Base-by-base conservation (phyloP, 306 rosid genomes). In the Pterocarpus santalinus region DNA sequence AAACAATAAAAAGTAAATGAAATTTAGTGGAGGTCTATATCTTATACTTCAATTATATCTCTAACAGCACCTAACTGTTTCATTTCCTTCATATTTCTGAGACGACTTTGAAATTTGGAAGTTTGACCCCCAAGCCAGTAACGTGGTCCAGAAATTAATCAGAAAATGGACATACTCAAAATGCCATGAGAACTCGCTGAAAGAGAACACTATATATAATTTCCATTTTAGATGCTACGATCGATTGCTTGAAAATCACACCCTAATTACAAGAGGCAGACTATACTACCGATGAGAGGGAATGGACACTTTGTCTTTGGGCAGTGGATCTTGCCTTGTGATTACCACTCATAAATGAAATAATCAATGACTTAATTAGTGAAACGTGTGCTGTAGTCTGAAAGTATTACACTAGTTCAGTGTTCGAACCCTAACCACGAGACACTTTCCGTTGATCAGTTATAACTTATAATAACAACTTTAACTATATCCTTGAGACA, bases 371-470 rank as follows among this genome's bases (percentile, higher is more conserved):
- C 15, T 63, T 33, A 62, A 13, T 62, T 22, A 64, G 30, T 11
- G 13, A 35, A 64, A 52, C 81, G 65, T 38, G 72, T 51, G 65
- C 51, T 11, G 3, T 51, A 51, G 2, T 51, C 16, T 51, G 14
- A 49, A 10, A 13, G 3, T 47, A 3, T 39, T 6, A 49, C 15
- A 1, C 2, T 49, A 3, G 17, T 15, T 67, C 75, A 53, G 67
- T 52, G 47, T 55, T 57, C 36, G 76, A 15, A 10, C 69, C 46
- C 61, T 57, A 57, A 41, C 47, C 34, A 41, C 34, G 63, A 32
- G 76, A 78, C 81, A 52, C 1, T 35, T 28, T 49, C 65, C 65
- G n/a, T 66, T 46, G 46, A 8, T 57, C 69, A 81, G 71, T 74
- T 74, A 32, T 44, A 44, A 63, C 28, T 22, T 22, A 9, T 7